A percentile compares a stretch with the other conserved stretches of the same genome.
Conservation (phyloP, 1,139 yeast genomes). For the Suhomyces yuchorum region DNA sequence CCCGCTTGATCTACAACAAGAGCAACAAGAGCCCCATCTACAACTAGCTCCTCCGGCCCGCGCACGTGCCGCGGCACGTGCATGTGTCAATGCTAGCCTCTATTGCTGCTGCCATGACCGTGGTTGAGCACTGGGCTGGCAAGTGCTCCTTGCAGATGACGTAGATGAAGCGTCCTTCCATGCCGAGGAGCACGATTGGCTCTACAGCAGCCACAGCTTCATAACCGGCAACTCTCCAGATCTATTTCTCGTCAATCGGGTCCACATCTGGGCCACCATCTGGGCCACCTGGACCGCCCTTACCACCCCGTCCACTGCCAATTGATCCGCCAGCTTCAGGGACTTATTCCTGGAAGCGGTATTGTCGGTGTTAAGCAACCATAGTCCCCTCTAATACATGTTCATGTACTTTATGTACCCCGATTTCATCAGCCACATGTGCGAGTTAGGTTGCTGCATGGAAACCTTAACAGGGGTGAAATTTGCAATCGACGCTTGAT, state of each 20-base stretch:
- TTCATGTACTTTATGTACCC: constrained; percentile 1
- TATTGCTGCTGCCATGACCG: constrained; percentile 1
- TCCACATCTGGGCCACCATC: too few relatives aligned
- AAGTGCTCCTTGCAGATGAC: constrained; percentile 3
- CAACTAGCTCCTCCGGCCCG: constrained; percentile 17
- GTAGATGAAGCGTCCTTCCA: neutral
- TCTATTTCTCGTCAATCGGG: too few relatives aligned
- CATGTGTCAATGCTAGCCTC: neutral
- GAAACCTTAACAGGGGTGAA: constrained; percentile 8
- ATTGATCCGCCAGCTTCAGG: neutral
- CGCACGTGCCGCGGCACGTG: neutral
- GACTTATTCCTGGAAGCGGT: too few relatives aligned
- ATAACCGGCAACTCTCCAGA: neutral
- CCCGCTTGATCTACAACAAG: constrained; percentile 77
- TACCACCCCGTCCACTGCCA: neutral
- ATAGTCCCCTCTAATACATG: constrained; percentile 1
- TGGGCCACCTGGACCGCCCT: too few relatives aligned
- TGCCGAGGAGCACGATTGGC: neutral
- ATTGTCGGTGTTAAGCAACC: neutral
- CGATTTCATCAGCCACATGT: constrained; percentile 13
- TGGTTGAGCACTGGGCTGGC: constrained; percentile 3
- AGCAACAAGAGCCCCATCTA: constrained; percentile 69
- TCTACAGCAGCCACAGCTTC: neutral
- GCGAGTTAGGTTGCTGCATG: constrained; percentile 12
- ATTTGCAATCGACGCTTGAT: constrained; percentile 10